phyloP scores from a whole-genome alignment of 2,329 filamentous ascomycete genomes.

The Neurospora crassa region DNA sequence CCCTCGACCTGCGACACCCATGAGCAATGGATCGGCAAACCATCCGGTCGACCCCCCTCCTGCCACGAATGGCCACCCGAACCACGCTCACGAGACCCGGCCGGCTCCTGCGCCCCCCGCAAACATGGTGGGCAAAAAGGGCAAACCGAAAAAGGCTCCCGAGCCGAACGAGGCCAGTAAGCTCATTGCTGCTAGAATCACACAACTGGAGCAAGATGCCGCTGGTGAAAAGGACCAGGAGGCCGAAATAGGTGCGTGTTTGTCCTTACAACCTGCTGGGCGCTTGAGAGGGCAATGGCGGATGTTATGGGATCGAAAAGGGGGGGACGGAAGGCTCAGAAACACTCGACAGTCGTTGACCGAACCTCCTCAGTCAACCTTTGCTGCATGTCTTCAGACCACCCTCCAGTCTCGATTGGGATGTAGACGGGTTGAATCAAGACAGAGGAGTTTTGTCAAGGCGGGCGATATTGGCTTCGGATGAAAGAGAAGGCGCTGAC shows the following conservation, averaged over 20 bases:
- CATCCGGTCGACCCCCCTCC: conserved; percentile 21
- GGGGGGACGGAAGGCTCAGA: not conserved
- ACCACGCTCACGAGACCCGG: conserved; percentile 28
- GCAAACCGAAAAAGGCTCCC: conserved; percentile 72
- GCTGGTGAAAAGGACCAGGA: conserved; percentile 93
- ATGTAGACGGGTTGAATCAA: not conserved
- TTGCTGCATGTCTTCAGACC: not conserved
- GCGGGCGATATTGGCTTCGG: not conserved
- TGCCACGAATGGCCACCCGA: conserved; percentile 25
- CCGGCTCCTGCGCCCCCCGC: conserved; percentile 35
- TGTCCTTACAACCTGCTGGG: conserved; percentile 2
- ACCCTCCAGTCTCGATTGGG: not conserved
- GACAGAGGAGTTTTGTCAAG: not conserved
- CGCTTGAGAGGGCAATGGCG: not conserved
- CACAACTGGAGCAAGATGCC: conserved; percentile 86
- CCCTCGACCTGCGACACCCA: conserved; percentile 21
- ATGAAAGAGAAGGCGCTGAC: conserved; percentile 17
- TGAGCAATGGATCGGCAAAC: conserved; percentile 22
- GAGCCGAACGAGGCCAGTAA: conserved; percentile 88
- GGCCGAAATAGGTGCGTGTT: conserved; percentile 70
- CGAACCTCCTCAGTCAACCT: not conserved
- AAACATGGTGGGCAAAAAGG: conserved; percentile 57
- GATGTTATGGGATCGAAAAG: not conserved
- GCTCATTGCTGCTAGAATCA: conserved; percentile 85
- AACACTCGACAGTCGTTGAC: not conserved